phyloP scores from a whole-genome alignment of 768 basidiomycete genomes.

The Kwoniella mangroviensis region DNA sequence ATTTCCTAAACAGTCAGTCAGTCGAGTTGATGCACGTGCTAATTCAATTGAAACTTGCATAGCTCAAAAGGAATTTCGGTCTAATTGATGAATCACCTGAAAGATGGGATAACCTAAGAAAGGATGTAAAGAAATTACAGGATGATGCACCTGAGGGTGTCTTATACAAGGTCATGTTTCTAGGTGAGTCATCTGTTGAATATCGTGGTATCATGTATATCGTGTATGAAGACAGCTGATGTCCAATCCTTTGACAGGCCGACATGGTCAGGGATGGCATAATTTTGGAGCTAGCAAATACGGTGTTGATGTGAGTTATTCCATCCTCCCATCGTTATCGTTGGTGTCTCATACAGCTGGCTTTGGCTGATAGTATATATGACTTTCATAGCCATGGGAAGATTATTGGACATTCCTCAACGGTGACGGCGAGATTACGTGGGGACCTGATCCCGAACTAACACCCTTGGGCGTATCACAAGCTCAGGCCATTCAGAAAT shows the following conservation, averaged over 20 bases:
- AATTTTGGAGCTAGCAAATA: conserved; percentile 48
- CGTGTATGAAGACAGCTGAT: not conserved
- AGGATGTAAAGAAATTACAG: conserved; percentile 34
- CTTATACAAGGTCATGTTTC: conserved; percentile 54
- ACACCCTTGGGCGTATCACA: conserved; percentile 51
- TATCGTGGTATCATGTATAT: not conserved
- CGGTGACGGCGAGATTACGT: conserved; percentile 49
- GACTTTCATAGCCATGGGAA: conserved; percentile 50
- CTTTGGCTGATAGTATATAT: not conserved
- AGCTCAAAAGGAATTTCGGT: conserved; percentile 48
- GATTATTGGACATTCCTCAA: conserved; percentile 44
- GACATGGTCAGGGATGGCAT: conserved; percentile 57
- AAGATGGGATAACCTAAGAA: conserved; percentile 47
- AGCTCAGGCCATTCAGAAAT: conserved; percentile 44
- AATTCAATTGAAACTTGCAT: not conserved
- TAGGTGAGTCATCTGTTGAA: conserved; percentile 29
- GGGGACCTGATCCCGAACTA: conserved; percentile 56
- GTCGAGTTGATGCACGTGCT: not conserved
- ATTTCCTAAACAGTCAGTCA: too few species aligned
- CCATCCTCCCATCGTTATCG: not conserved
- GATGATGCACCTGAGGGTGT: conserved; percentile 41
- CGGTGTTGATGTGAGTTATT: conserved; percentile 49
- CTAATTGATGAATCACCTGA: conserved; percentile 44
- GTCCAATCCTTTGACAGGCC: conserved; percentile 26
- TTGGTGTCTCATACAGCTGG: too few species aligned